Evolutionary conservation across 345 rosid genomes (phyloP).

Genomic region (Salix dunnii): DNA sequence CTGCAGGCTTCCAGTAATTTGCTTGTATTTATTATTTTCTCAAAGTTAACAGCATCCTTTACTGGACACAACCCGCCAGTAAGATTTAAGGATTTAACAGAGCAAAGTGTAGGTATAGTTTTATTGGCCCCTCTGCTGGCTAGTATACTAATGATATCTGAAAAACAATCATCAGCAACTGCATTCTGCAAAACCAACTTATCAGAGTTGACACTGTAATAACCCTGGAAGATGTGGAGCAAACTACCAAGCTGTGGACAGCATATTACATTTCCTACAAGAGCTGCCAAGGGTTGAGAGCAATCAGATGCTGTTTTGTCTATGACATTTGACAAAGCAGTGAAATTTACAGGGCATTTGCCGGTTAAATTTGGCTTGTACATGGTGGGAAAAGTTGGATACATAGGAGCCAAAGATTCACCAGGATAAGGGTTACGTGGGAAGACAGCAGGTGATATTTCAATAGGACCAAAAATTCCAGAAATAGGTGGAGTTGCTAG

Average conservation of each 20-base stretch:
- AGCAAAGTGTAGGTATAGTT: constrained; percentile 65
- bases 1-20: constrained; percentile 77
- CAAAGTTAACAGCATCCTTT: constrained; percentile 55
- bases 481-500: constrained; percentile 65
- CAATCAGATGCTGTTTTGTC: constrained; percentile 84
- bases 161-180: constrained; percentile 89
- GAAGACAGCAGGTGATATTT: constrained; percentile 81
- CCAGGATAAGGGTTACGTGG: constrained; percentile 61
- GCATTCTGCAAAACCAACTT: constrained; percentile 63
- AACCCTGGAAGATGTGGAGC: constrained; percentile 77
- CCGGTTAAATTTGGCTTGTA: constrained; percentile 85
- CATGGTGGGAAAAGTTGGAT: constrained; percentile 71
- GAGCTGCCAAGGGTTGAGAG: constrained; percentile 63
- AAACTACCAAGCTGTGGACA: constrained; percentile 91
- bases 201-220: constrained; percentile 52
- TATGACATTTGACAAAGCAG: constrained; percentile 55
- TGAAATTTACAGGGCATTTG: constrained; percentile 80
- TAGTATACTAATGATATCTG: constrained; percentile 81
- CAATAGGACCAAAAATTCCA: constrained; percentile 76
- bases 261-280: constrained; percentile 90
- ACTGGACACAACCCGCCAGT: constrained; percentile 93
- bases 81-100: constrained; percentile 72
- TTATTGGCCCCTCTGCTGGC: constrained; percentile 79
- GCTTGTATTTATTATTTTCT: constrained; percentile 70
- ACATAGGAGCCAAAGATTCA: constrained; percentile 70